Conservation (phyloP, 202 grass and related monocot species). For the Setaria viridis region DNA sequence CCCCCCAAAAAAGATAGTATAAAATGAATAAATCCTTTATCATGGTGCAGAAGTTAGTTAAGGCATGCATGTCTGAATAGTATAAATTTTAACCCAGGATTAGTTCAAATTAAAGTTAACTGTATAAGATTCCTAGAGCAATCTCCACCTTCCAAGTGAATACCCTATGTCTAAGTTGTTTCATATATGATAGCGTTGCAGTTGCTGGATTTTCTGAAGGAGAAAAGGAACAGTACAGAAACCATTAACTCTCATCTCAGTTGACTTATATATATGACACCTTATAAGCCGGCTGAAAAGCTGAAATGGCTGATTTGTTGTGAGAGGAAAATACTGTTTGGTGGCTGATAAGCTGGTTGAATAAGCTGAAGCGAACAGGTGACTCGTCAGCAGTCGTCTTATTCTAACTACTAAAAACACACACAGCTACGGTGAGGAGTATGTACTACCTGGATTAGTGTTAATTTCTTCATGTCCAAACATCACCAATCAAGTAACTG, state of each 20-base stretch:
- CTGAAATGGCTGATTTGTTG: too few relatives aligned
- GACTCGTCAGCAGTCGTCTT: not conserved
- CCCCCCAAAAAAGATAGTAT: not conserved
- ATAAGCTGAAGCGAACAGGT: too few relatives aligned
- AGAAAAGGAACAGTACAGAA: not conserved
- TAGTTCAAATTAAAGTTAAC: not conserved
- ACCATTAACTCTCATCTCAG: not conserved
- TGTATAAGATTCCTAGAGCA: not conserved
- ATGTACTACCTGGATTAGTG: not conserved
- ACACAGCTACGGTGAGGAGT: not conserved
- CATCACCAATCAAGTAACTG: not conserved
- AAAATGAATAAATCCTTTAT: not conserved
- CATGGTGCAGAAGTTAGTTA: not conserved
- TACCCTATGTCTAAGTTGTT: not conserved
- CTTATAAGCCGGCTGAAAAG: too few relatives aligned
- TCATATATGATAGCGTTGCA: not conserved
- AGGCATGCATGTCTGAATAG: not conserved
- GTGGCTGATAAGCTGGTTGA: too few relatives aligned
- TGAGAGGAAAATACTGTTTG: too few relatives aligned
- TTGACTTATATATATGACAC: not conserved
- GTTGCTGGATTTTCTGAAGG: not conserved
- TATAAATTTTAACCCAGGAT: not conserved
- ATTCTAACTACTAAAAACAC: not conserved
- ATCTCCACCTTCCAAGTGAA: not conserved
- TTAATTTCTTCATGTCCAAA: not conserved